Percentiles rank a stretch among this genome's conserved stretches.
phyloP scores from a whole-genome alignment of 75 land plant species.

The Gnetum montanum region DNA sequence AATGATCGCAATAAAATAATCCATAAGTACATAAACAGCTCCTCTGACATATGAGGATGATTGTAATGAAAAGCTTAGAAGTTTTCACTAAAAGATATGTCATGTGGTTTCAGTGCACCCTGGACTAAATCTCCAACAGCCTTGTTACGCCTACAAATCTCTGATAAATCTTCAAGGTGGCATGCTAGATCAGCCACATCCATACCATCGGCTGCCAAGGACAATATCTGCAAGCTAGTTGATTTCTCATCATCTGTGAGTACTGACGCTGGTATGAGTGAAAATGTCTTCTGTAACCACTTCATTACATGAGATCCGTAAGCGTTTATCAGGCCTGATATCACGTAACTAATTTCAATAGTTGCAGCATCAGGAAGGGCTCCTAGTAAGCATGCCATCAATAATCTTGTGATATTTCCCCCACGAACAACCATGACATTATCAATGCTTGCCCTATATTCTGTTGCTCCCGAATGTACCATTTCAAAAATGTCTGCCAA shows the following conservation, averaged over 20 bases:
- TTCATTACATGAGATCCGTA: conserved; percentile 51
- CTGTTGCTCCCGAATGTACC: conserved; percentile 25
- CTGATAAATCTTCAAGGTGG: conserved; percentile 80
- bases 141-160: conserved; percentile 86
- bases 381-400: conserved; percentile 76
- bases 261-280: conserved; percentile 57
- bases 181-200: conserved; percentile 18
- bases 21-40: no score
- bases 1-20: no score
- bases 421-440: conserved; percentile 67
- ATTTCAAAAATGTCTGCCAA: conserved; percentile 68
- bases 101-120: conserved; percentile 73
- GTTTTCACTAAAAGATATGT: no score
- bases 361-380: conserved; percentile 80
- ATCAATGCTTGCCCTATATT: conserved; percentile 47
- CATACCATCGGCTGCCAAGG: conserved; percentile 50
- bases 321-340: conserved; percentile 46
- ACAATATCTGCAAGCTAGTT: conserved; percentile 56
- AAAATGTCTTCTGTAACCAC: conserved; percentile 67
- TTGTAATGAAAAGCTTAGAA: no score
- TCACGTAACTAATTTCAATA: conserved; percentile 61
- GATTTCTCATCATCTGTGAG: conserved; percentile 55
- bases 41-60: no score
- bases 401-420: conserved; percentile 58
- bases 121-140: conserved; percentile 82